Base-by-base conservation (phyloP, 2,329 filamentous ascomycete genomes). In the Aspergillus persii region DNA sequence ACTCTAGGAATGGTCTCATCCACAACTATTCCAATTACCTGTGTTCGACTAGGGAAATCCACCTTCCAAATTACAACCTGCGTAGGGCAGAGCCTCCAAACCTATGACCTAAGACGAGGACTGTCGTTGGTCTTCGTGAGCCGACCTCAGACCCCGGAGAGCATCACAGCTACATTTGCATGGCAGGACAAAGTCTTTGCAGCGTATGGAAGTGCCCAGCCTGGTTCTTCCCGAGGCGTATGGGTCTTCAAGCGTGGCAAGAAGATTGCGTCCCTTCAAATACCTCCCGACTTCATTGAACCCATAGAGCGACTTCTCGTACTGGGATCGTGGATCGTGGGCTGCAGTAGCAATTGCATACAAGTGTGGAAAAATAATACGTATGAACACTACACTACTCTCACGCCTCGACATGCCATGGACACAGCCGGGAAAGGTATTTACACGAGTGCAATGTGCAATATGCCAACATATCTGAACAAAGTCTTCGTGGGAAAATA, bases 31-130 rank as follows among this genome's bases (percentile, higher is more conserved):
- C 94, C 95, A 0, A 98, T 99, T 72, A 93, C 94, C 2, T 89
- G 90, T 5, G 84, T 96, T 33, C 90, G 94, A 0, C 82, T 96
- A 15, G 95, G 95, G 59, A 96, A 96, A 77, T 94, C 91, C 0
- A 96, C 92, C 3, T 99, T 96, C 73, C 95, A 99, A 75, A 92
- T 99, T 76, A 98, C 95, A 36, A 99, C 95, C 31, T 98, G 92
- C 0, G 90, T 96, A 62, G 95, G 94, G 63, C 86, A 88, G 69
- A 91, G 89, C 60, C 84, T 99, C 50, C 95, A 99, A 77, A 99
- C 95, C 0, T 99, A 99, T 79, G 95, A 99, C 74, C 80, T 99
- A 62, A 91, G 90, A 74, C 87, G 89, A 68, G 94, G 94, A 50
- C 84, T 99, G 61, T 94, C 96, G 69, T 86, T 99, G 53, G 87